A percentile compares a stretch with the other conserved stretches of the same genome.
Evolutionary conservation across 2,329 filamentous ascomycete species (phyloP).

Genomic region (Aspergillus sp.): DNA sequence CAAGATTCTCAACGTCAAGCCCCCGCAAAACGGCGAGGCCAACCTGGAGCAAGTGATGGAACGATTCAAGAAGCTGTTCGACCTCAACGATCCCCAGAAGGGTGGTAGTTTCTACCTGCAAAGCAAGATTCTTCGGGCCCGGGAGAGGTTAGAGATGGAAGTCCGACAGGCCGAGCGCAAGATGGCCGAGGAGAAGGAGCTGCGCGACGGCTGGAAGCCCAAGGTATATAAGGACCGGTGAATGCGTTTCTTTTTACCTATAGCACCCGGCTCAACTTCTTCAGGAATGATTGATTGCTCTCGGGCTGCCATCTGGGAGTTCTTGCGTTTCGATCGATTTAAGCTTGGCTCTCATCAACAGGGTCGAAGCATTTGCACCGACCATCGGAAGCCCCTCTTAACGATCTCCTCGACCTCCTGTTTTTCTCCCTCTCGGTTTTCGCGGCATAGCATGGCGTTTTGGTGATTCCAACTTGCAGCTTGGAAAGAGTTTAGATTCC

Average conservation of each 20-base stretch:
- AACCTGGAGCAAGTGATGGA: conserved; percentile 79
- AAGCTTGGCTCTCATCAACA: neutral
- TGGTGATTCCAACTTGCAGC: conserved; percentile 28
- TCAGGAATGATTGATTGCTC: conserved; percentile 1
- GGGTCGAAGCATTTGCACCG: neutral
- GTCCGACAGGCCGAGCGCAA: conserved; percentile 71
- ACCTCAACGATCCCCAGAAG: conserved; percentile 90
- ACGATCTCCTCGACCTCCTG: conserved; percentile 2
- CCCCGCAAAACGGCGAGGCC: conserved; percentile 74
- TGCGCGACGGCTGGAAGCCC: conserved; percentile 86
- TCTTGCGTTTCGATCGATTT: neutral
- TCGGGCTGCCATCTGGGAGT: neutral
- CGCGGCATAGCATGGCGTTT: conserved; percentile 47
- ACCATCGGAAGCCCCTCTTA: neutral
- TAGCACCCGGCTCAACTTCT: conserved; percentile 1
- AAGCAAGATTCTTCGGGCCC: conserved; percentile 89
- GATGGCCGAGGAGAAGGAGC: conserved; percentile 72
- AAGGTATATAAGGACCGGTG: conserved; percentile 89
- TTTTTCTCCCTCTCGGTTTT: conserved; percentile 27
- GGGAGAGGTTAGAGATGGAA: conserved; percentile 90
- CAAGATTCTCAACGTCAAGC: conserved; percentile 94
- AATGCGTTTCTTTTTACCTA: conserved; percentile 16
- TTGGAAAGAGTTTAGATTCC: conserved; percentile 26
- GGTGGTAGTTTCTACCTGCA: conserved; percentile 98
- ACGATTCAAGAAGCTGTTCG: conserved; percentile 92